A percentile compares a stretch with the other conserved stretches of the same genome.
Conservation (phyloP, 1,284 basidiomycete species). For the Violaceomyces palustris region DNA sequence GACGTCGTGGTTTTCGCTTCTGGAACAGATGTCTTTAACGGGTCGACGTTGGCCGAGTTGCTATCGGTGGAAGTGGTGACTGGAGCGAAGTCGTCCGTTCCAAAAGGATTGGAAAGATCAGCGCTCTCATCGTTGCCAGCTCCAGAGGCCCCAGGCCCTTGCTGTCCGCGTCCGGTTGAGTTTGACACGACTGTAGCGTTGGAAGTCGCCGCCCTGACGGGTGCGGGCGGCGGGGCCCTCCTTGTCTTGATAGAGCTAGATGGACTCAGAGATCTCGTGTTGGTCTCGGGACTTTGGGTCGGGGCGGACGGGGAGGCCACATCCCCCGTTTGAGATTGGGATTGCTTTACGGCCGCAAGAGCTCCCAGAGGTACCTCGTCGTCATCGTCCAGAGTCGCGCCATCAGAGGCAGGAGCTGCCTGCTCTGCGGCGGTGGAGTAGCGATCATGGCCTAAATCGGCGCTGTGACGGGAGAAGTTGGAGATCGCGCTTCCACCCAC, state of each 20-base stretch:
- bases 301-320: no score
- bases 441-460: no score
- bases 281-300: no score
- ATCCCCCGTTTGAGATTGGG: no score
- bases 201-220: slow-evolving; percentile 25
- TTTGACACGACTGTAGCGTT: slow-evolving; percentile 4
- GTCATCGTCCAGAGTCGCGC: no score
- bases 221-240: slow-evolving; percentile 41
- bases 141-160: no score
- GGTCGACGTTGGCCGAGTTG: neutral
- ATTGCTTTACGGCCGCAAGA: no score
- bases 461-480: no score
- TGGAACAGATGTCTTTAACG: neutral
- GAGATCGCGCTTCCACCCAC: no score
- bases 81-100: slow-evolving; percentile 18
- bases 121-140: slow-evolving; percentile 5
- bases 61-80: neutral
- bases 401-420: no score
- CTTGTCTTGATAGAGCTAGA: slow-evolving; percentile 32
- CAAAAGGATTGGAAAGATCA: slow-evolving; percentile 21
- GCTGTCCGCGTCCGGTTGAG: no score
- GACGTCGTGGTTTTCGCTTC: neutral
- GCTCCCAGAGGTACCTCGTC: slow-evolving; percentile 27
- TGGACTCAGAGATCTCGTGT: slow-evolving; percentile 9
- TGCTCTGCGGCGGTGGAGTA: no score